phyloP scores from a whole-genome alignment of 2,329 filamentous ascomycete genomes.

The Trichothecium sympodiale region DNA sequence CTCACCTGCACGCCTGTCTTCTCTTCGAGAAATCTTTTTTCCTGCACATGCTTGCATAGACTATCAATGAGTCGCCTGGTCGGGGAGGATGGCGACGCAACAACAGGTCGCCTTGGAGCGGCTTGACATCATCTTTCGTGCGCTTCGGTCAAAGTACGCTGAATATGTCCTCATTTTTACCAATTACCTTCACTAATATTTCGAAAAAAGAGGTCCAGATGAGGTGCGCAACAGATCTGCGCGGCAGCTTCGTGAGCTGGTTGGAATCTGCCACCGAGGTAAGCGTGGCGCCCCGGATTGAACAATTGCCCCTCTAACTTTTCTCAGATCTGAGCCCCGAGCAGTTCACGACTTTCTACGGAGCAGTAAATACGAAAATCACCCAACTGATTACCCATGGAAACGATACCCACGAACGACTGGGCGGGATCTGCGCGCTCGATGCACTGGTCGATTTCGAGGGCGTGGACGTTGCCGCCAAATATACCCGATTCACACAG shows the following conservation, averaged over 20 bases:
- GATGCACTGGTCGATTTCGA: slow-evolving; percentile 94
- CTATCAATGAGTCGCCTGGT: slow-evolving; percentile 9
- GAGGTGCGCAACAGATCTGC: slow-evolving; percentile 42
- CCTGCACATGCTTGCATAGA: too few species aligned
- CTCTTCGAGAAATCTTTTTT: too few species aligned
- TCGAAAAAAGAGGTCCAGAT: slow-evolving; percentile 21
- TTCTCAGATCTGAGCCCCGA: slow-evolving; percentile 63
- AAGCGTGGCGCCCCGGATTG: slow-evolving; percentile 3
- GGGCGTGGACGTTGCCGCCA: slow-evolving; percentile 82
- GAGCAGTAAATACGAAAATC: slow-evolving; percentile 44
- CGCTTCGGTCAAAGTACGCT: slow-evolving; percentile 44
- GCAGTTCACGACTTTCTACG: slow-evolving; percentile 56
- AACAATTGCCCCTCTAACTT: background rate
- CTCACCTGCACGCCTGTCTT: too few species aligned
- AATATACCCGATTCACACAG: slow-evolving; percentile 88
- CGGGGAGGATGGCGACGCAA: slow-evolving; percentile 27
- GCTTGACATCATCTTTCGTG: slow-evolving; percentile 42
- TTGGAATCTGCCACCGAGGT: slow-evolving; percentile 46
- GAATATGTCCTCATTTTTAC: slow-evolving; percentile 1
- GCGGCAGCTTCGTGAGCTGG: slow-evolving; percentile 42
- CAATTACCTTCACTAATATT: background rate
- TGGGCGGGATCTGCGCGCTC: slow-evolving; percentile 85
- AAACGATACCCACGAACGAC: slow-evolving; percentile 74
- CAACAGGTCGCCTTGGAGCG: slow-evolving; percentile 43
- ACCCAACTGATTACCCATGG: slow-evolving; percentile 68